These are phyloP conservation scores for Wickerhamiella pararugosa DNA, from an alignment of 1,139 yeast genomes.

Conservation along the genomic window DNA sequence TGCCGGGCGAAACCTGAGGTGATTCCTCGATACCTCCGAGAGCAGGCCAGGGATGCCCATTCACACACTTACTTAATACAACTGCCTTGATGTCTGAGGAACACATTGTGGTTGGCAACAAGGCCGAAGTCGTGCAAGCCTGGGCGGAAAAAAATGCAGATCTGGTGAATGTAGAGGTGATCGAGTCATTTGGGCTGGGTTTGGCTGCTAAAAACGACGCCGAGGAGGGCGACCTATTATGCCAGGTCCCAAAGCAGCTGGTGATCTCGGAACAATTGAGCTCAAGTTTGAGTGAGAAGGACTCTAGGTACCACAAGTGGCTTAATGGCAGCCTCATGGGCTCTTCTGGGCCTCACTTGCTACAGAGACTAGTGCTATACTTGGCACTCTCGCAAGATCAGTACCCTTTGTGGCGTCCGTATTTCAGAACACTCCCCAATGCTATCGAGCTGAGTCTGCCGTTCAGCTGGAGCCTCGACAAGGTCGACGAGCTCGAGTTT, in stretches of 20 bases:
- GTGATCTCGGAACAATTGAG: constrained; percentile 11
- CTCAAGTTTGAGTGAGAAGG: constrained; percentile 12
- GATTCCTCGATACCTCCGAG: not conserved
- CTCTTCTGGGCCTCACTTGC: constrained; percentile 9
- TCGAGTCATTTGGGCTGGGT: constrained; percentile 10
- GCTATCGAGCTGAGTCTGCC: constrained; percentile 21
- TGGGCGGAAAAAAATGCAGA: not conserved
- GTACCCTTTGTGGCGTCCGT: constrained; percentile 9
- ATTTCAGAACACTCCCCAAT: constrained; percentile 17
- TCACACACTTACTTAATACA: not conserved
- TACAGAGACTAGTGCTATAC: constrained; percentile 16
- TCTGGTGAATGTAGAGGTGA: not conserved
- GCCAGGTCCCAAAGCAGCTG: constrained; percentile 16
- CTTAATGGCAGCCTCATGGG: constrained; percentile 13
- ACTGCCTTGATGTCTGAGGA: not conserved
- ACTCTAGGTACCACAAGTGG: constrained; percentile 13
- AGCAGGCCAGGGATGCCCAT: constrained; percentile 7
- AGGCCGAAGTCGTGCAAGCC: not conserved
- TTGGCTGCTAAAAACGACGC: not conserved
- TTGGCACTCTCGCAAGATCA: constrained; percentile 15
- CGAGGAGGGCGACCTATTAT: constrained; percentile 4
- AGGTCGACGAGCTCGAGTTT: constrained; percentile 17
- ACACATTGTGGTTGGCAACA: not conserved
- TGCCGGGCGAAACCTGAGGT: not conserved
- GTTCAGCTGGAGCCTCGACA: constrained; percentile 20